A percentile compares a stretch with the other conserved stretches of the same genome.
Evolutionary conservation across 495 filamentous ascomycete species (phyloP).

Genomic region (Xylaria longipes): DNA sequence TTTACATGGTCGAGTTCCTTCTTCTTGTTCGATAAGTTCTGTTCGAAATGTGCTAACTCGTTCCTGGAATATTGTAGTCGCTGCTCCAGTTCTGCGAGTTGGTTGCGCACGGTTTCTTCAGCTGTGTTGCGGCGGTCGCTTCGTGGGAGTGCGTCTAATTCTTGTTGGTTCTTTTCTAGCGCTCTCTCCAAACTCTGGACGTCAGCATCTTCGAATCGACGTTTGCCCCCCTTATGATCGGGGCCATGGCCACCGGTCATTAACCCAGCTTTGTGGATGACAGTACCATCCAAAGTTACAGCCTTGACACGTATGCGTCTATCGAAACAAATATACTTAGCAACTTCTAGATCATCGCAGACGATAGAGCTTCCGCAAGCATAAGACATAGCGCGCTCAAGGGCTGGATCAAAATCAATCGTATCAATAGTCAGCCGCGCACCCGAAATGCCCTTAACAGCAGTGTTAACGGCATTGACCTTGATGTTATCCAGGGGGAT

Average conservation of each 20-base stretch:
- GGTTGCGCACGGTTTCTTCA: constrained; percentile 81
- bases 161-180: constrained; percentile 70
- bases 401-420: constrained; percentile 86
- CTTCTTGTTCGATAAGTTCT: constrained; percentile 84
- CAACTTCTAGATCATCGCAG: constrained; percentile 84
- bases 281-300: constrained; percentile 87
- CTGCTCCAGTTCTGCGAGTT: constrained; percentile 83
- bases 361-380: constrained; percentile 96
- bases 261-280: constrained; percentile 95
- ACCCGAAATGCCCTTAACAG: constrained; percentile 84
- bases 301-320: constrained; percentile 88
- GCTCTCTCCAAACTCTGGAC: constrained; percentile 76
- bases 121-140: constrained; percentile 72
- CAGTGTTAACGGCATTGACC: constrained; percentile 84
- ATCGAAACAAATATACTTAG: constrained; percentile 88
- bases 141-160: constrained; percentile 78
- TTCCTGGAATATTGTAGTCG: constrained; percentile 71
- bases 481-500: constrained; percentile 97
- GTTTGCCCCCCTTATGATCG: constrained; percentile 71
- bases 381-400: constrained; percentile 92
- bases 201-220: constrained; percentile 88
- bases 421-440: constrained; percentile 93
- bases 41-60: constrained; percentile 80
- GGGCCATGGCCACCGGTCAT: constrained; percentile 93
- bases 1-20: constrained; percentile 79